Percentiles rank a stretch among this genome's conserved stretches.
These are phyloP conservation scores for Phoma herbarum DNA, from an alignment of 2,329 filamentous ascomycete species.

Conservation along the genomic window DNA sequence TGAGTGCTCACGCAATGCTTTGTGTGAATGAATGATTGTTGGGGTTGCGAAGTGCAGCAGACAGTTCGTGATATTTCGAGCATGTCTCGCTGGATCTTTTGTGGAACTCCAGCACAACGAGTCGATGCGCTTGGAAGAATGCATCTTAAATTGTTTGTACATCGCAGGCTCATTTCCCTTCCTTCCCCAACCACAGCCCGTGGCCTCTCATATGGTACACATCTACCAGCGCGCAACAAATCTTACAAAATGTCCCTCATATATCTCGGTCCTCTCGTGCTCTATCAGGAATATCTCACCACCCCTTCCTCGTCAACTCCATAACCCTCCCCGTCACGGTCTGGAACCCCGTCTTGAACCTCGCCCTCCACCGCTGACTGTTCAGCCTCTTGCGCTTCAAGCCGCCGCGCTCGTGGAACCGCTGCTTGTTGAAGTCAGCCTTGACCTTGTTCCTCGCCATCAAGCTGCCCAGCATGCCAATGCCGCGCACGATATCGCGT, in stretches of 20 bases:
- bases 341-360: constrained; percentile 75
- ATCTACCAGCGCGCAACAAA: not conserved
- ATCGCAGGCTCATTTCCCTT: not conserved
- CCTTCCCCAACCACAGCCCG: no score
- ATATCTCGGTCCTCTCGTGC: no score
- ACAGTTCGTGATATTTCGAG: no score
- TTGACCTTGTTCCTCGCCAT: constrained; percentile 66
- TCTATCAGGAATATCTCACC: constrained; percentile 59
- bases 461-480: constrained; percentile 54
- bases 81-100: no score
- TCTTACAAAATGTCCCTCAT: no score
- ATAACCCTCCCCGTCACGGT: constrained; percentile 70
- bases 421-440: constrained; percentile 65
- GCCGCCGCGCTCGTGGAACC: constrained; percentile 78
- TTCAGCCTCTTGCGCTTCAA: constrained; percentile 79
- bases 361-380: constrained; percentile 72
- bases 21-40: no score
- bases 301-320: constrained; percentile 78
- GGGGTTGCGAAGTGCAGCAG: no score
- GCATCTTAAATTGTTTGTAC: constrained; percentile 2
- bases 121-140: no score
- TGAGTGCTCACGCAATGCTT: no score
- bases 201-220: constrained; percentile 2
- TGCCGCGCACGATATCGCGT: constrained; percentile 59
- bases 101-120: no score